Conservation (phyloP, 805 yeast genomes). For the Candida berthetii region DNA sequence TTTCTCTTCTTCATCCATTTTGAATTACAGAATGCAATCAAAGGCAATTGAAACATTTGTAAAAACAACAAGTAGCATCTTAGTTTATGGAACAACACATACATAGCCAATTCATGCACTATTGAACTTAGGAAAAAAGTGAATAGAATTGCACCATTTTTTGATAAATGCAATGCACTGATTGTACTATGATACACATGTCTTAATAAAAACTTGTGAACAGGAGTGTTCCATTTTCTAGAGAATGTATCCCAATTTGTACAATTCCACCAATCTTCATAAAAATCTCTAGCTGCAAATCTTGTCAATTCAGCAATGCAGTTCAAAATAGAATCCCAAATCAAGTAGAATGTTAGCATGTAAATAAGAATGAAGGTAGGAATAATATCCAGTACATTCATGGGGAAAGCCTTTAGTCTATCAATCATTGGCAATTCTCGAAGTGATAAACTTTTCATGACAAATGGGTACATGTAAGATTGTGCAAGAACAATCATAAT, state of each 20-base stretch:
- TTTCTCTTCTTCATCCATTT: constrained; percentile 47
- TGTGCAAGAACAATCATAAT: constrained; percentile 81
- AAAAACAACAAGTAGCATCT: constrained; percentile 75
- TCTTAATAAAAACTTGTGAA: constrained; percentile 79
- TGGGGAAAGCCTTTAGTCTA: constrained; percentile 42
- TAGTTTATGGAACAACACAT: constrained; percentile 68
- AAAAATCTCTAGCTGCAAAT: constrained; percentile 89
- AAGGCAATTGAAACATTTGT: constrained; percentile 87
- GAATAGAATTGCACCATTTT: constrained; percentile 61
- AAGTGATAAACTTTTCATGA: constrained; percentile 49
- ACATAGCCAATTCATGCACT: constrained; percentile 92
- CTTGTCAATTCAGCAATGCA: constrained; percentile 82
- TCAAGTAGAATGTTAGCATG: constrained; percentile 74
- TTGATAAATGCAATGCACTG: constrained; percentile 63
- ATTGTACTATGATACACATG: constrained; percentile 94
- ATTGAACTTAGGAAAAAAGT: constrained; percentile 77
- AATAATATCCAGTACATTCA: constrained; percentile 62
- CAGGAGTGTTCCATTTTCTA: constrained; percentile 92
- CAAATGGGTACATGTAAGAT: constrained; percentile 67
- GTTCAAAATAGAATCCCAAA: constrained; percentile 93
- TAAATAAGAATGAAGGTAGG: constrained; percentile 78
- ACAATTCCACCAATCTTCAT: constrained; percentile 98
- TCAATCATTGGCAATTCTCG: constrained; percentile 41
- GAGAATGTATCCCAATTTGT: constrained; percentile 91
- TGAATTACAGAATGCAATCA: constrained; percentile 58